Conservation (phyloP, 2,329 filamentous ascomycete genomes). For the Ceratocystis papillata region DNA sequence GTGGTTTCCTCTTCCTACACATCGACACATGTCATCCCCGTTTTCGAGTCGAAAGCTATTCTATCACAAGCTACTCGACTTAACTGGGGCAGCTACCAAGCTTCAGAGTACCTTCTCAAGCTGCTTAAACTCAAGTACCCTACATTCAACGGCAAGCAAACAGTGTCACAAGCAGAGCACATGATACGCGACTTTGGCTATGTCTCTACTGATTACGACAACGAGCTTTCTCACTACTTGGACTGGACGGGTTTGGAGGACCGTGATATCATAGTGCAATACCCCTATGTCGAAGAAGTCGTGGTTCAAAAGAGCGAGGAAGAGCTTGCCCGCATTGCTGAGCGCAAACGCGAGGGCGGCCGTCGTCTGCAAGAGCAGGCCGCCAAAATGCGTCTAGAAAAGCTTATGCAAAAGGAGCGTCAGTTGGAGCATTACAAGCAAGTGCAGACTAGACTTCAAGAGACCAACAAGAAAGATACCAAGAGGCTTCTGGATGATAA, state of each 20-base stretch:
- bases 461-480: slow-evolving; percentile 82
- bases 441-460: slow-evolving; percentile 59
- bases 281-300: slow-evolving; percentile 85
- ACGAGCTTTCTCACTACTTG: slow-evolving; percentile 63
- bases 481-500: slow-evolving; percentile 77
- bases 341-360: slow-evolving; percentile 90
- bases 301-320: slow-evolving; percentile 87
- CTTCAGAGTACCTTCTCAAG: slow-evolving; percentile 82
- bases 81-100: slow-evolving; percentile 90
- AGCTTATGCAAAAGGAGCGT: slow-evolving; percentile 88
- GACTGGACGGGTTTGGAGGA: slow-evolving; percentile 91
- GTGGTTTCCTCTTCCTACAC: slow-evolving; percentile 88
- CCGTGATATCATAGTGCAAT: slow-evolving; percentile 78
- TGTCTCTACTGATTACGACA: slow-evolving; percentile 70
- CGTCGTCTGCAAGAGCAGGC: slow-evolving; percentile 87
- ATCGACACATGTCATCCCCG: slow-evolving; percentile 88
- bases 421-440: slow-evolving; percentile 90
- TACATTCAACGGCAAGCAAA: slow-evolving; percentile 75
- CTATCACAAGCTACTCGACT: slow-evolving; percentile 76
- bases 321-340: slow-evolving; percentile 77
- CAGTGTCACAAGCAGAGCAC: slow-evolving; percentile 73
- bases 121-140: slow-evolving; percentile 87
- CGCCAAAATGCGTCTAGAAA: slow-evolving; percentile 92
- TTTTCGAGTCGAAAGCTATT: slow-evolving; percentile 74
- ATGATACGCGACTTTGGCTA: slow-evolving; percentile 86